Percentiles rank a stretch among this genome's conserved stretches.
Evolutionary conservation across 305 asterid species (phyloP).

Genomic region (Rubia balearica): DNA sequence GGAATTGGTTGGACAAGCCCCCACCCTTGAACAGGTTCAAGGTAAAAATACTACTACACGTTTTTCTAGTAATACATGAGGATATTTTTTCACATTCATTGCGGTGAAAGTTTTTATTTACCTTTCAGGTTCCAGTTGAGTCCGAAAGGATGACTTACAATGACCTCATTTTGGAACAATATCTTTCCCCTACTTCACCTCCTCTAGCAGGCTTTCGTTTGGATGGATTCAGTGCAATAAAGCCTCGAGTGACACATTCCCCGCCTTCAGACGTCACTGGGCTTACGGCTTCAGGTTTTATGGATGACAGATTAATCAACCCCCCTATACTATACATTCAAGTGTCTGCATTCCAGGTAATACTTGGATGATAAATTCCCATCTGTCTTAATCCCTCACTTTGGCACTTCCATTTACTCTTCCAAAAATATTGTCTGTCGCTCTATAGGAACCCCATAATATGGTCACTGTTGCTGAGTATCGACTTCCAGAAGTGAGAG

Average conservation of each 20-base stretch:
- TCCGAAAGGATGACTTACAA: slow-evolving; percentile 64
- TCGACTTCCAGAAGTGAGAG: slow-evolving; percentile 82
- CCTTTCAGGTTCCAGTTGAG: slow-evolving; percentile 84
- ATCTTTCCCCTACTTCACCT: slow-evolving; percentile 68
- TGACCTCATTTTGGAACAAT: slow-evolving; percentile 88
- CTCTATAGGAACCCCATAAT: slow-evolving; percentile 60
- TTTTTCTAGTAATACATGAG: background rate
- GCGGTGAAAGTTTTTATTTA: slow-evolving; percentile 7
- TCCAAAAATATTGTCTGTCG: slow-evolving; percentile 5
- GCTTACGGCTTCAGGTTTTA: slow-evolving; percentile 30
- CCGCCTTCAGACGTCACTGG: slow-evolving; percentile 45
- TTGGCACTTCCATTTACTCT: background rate
- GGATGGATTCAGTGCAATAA: slow-evolving; percentile 85
- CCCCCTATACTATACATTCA: slow-evolving; percentile 83
- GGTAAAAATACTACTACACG: slow-evolving; percentile 34
- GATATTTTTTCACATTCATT: background rate
- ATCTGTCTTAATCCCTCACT: background rate
- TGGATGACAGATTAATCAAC: slow-evolving; percentile 74
- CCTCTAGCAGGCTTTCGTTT: slow-evolving; percentile 89
- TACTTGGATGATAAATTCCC: background rate
- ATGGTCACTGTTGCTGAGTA: slow-evolving; percentile 73
- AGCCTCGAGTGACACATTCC: slow-evolving; percentile 73
- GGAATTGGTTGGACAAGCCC: slow-evolving; percentile 82
- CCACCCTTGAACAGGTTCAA: slow-evolving; percentile 78
- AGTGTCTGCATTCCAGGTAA: slow-evolving; percentile 92